Percentiles rank a stretch among this genome's conserved stretches.
phyloP scores from a whole-genome alignment of 805 yeast genomes.

The Kluyveromyces lactis region DNA sequence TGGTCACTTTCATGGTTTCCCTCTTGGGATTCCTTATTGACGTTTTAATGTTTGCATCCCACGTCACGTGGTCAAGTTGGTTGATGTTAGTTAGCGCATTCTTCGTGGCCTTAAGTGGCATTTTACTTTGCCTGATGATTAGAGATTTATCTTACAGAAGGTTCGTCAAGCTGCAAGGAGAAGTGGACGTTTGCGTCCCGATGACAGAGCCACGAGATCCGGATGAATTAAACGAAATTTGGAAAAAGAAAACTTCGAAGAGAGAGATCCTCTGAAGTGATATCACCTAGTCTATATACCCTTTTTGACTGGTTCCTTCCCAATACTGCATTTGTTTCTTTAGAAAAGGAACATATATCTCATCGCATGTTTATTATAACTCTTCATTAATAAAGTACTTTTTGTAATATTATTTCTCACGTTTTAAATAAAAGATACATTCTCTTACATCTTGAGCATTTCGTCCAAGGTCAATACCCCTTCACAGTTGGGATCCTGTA shows the following conservation, averaged over 20 bases:
- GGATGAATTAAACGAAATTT: too few species aligned
- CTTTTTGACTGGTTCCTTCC: too few species aligned
- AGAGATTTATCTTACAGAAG: not conserved
- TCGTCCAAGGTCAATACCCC: conserved; percentile 58
- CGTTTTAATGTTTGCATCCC: conserved; percentile 66
- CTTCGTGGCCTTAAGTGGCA: conserved; percentile 52
- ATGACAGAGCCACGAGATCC: not conserved
- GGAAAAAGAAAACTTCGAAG: too few species aligned
- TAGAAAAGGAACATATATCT: too few species aligned
- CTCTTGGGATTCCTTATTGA: conserved; percentile 76
- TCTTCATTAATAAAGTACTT: too few species aligned
- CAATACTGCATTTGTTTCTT: too few species aligned
- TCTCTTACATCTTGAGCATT: conserved; percentile 18
- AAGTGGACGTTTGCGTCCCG: not conserved
- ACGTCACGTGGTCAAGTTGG: conserved; percentile 83
- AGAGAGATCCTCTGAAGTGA: too few species aligned
- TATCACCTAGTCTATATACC: too few species aligned
- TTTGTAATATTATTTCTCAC: too few species aligned
- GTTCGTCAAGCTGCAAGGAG: not conserved
- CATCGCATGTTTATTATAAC: too few species aligned
- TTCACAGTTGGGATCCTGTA: conserved; percentile 39
- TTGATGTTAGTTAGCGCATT: conserved; percentile 61
- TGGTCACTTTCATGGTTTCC: conserved; percentile 61
- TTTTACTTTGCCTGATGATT: conserved; percentile 42
- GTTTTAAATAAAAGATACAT: too few species aligned